Percentiles rank a stretch among this genome's conserved stretches.
Conservation (phyloP, 768 basidiomycete species). For the Tylopilus balloui region DNA sequence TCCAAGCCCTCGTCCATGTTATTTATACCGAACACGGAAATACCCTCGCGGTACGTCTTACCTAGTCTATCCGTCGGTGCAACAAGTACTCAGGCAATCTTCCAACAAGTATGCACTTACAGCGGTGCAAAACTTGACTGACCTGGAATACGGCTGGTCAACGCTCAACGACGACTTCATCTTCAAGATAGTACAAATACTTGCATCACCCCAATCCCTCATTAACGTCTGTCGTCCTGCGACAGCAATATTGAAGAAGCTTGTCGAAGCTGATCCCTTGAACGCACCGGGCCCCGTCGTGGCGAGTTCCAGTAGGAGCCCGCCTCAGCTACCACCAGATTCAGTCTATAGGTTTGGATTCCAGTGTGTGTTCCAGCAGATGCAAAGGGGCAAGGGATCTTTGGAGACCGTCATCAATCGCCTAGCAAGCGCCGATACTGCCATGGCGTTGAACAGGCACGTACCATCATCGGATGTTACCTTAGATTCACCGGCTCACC, state of each 20-base stretch:
- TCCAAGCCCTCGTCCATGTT: conserved; percentile 64
- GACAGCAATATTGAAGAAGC: conserved; percentile 82
- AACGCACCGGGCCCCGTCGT: conserved; percentile 55
- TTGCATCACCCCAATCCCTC: conserved; percentile 67
- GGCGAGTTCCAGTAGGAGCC: conserved; percentile 56
- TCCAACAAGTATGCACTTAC: conserved; percentile 69
- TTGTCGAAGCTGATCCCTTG: conserved; percentile 81
- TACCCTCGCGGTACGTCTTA: conserved; percentile 65
- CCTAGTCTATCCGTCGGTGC: neutral
- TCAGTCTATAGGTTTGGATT: conserved; percentile 85
- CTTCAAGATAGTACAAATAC: conserved; percentile 68
- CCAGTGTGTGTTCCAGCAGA: conserved; percentile 74
- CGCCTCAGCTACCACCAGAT: conserved; percentile 53
- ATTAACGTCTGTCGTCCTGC: conserved; percentile 93
- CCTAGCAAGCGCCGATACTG: conserved; percentile 77
- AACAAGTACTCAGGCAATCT: conserved; percentile 6
- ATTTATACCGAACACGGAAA: conserved; percentile 72
- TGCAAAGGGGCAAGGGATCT: conserved; percentile 65
- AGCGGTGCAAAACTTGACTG: conserved; percentile 86
- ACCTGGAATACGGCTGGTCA: conserved; percentile 79
- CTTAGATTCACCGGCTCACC: conserved; percentile 7
- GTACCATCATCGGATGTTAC: conserved; percentile 4
- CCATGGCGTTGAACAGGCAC: conserved; percentile 79
- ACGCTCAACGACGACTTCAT: conserved; percentile 71
- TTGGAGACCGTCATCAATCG: conserved; percentile 80